Conservation (phyloP, 768 basidiomycete genomes). For the Lentinula guzmanii region DNA sequence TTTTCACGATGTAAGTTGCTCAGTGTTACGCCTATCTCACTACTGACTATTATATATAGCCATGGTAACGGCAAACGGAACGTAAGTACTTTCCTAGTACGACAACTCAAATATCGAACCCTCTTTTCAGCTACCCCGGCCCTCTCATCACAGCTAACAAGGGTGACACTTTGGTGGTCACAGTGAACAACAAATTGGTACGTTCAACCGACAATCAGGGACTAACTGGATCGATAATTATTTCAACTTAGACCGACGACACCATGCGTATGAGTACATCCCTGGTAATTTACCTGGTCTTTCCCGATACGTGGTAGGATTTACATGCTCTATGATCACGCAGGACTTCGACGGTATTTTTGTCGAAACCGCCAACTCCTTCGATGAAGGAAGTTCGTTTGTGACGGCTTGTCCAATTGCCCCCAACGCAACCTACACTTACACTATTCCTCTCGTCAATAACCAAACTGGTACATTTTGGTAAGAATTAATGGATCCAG, state of each 20-base stretch:
- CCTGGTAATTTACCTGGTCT: neutral
- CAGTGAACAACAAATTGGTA: constrained; percentile 34
- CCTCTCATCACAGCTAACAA: constrained; percentile 26
- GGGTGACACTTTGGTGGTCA: constrained; percentile 34
- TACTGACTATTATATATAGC: neutral
- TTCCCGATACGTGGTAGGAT: neutral
- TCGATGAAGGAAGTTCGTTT: constrained; percentile 32
- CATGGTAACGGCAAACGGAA: constrained; percentile 10
- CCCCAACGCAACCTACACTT: constrained; percentile 28
- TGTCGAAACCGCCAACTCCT: constrained; percentile 15
- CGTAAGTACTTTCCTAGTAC: neutral
- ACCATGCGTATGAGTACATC: constrained; percentile 22
- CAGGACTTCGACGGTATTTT: constrained; percentile 25
- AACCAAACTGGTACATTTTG: constrained; percentile 26
- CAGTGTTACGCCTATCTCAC: constrained; percentile 10
- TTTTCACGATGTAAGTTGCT: constrained; percentile 9
- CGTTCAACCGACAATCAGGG: constrained; percentile 19
- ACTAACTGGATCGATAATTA: neutral
- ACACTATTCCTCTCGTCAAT: constrained; percentile 25
- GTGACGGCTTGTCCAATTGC: constrained; percentile 38
- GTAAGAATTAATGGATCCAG: neutral
- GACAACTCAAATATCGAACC: neutral
- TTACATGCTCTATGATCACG: neutral
- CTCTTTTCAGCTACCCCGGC: neutral
- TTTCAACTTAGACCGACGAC: constrained; percentile 12